phyloP scores from a whole-genome alignment of 768 basidiomycete species.

The Macrolepiota albuminosa region DNA sequence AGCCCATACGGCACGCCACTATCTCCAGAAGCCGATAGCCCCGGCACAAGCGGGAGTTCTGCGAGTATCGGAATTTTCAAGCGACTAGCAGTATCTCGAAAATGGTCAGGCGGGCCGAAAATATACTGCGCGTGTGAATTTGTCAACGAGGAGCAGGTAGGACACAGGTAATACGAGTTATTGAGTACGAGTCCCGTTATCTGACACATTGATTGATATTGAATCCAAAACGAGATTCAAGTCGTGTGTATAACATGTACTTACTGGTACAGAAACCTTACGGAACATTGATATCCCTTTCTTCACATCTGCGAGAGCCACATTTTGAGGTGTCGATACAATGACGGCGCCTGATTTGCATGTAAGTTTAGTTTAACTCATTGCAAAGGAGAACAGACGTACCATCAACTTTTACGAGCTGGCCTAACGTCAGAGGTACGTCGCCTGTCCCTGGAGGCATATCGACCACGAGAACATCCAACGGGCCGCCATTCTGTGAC shows the following conservation, averaged over 20 bases:
- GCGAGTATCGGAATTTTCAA: slow-evolving; percentile 67
- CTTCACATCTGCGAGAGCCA: slow-evolving; percentile 85
- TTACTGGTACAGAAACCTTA: slow-evolving; percentile 82
- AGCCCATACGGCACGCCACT: slow-evolving; percentile 35
- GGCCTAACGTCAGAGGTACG: slow-evolving; percentile 87
- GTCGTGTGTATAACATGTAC: slow-evolving; percentile 19
- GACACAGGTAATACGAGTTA: slow-evolving; percentile 79
- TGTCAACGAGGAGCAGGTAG: slow-evolving; percentile 49
- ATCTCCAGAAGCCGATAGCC: slow-evolving; percentile 72
- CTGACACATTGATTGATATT: slow-evolving; percentile 31
- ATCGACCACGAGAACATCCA: slow-evolving; percentile 89
- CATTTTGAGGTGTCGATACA: slow-evolving; percentile 93
- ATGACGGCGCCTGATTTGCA: slow-evolving; percentile 72
- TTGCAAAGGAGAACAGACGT: slow-evolving; percentile 17
- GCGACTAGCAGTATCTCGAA: slow-evolving; percentile 51
- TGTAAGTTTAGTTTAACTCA: not conserved
- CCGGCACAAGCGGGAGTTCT: slow-evolving; percentile 75
- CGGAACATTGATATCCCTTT: slow-evolving; percentile 92
- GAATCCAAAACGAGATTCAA: slow-evolving; percentile 3
- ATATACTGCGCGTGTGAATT: slow-evolving; percentile 41
- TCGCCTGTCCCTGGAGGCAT: slow-evolving; percentile 99
- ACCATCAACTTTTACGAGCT: slow-evolving; percentile 84
- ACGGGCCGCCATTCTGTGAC: slow-evolving; percentile 42
- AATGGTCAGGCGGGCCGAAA: slow-evolving; percentile 66
- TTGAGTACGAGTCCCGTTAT: slow-evolving; percentile 87